Conservation (phyloP, 768 basidiomycete genomes). For the Termitomyces sp. region DNA sequence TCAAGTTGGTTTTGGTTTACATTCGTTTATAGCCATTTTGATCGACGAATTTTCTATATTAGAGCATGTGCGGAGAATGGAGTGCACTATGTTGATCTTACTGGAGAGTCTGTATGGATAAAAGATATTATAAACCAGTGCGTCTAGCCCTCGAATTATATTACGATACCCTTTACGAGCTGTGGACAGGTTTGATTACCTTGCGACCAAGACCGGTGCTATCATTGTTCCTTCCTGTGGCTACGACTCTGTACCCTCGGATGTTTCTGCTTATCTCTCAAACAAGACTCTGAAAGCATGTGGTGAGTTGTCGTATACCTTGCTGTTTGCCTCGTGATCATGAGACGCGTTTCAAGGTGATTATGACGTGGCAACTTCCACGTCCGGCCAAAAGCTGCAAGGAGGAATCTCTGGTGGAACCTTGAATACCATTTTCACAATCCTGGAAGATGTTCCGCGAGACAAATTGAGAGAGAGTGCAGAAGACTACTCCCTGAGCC, state of each 20-base stretch:
- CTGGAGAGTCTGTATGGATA: slow-evolving; percentile 69
- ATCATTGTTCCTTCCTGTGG: slow-evolving; percentile 79
- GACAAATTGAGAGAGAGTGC: slow-evolving; percentile 25
- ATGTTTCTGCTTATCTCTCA: slow-evolving; percentile 61
- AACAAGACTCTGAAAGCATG: slow-evolving; percentile 58
- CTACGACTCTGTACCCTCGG: slow-evolving; percentile 74
- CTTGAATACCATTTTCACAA: slow-evolving; percentile 31
- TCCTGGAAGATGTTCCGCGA: slow-evolving; percentile 31
- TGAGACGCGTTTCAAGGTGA: slow-evolving; percentile 6
- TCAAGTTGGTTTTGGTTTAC: slow-evolving; percentile 36
- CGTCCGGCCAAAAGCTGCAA: slow-evolving; percentile 40
- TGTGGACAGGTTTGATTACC: slow-evolving; percentile 54
- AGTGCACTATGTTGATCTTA: slow-evolving; percentile 82
- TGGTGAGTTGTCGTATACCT: slow-evolving; percentile 2
- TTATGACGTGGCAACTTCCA: slow-evolving; percentile 46
- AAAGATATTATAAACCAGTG: slow-evolving; percentile 53
- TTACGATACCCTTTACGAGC: background rate
- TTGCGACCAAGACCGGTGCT: slow-evolving; percentile 62
- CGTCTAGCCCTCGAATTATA: slow-evolving; percentile 16
- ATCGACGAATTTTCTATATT: background rate
- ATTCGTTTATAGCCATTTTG: background rate
- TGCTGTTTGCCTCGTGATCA: background rate
- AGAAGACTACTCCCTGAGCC: slow-evolving; percentile 1
- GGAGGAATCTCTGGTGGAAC: slow-evolving; percentile 66
- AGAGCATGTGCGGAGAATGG: slow-evolving; percentile 71